These are phyloP conservation scores for Phytophthora tentaculata DNA, from an alignment of 352 stramenopile genomes.

Conservation along the genomic window DNA sequence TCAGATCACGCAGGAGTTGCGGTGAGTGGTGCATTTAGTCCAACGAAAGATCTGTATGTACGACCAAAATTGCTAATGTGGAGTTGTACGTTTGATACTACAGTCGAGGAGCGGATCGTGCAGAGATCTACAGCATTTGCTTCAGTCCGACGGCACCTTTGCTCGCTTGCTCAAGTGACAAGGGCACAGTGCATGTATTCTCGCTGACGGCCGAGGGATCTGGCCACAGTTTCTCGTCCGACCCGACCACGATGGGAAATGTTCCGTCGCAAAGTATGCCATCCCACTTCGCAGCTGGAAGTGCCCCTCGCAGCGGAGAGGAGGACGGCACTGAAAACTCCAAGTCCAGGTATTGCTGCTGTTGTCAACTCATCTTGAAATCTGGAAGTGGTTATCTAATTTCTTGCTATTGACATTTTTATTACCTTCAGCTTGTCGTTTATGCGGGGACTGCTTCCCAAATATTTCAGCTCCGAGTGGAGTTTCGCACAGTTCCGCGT, in stretches of 20 bases:
- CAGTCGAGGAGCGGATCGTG: constrained; percentile 95
- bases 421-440: constrained; percentile 78
- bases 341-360: constrained; percentile 73
- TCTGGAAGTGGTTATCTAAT: not conserved
- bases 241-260: constrained; percentile 62
- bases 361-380: not conserved
- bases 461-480: constrained; percentile 95
- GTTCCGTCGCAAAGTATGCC: constrained; percentile 48
- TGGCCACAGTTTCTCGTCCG: constrained; percentile 60
- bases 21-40: constrained; percentile 38
- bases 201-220: constrained; percentile 78
- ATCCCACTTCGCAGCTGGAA: constrained; percentile 52
- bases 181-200: constrained; percentile 98
- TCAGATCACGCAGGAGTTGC: constrained; percentile 88
- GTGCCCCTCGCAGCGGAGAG: constrained; percentile 55
- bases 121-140: constrained; percentile 97
- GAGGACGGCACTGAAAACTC: constrained; percentile 89
- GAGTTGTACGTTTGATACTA: not conserved
- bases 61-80: constrained; percentile 11
- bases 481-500: constrained; percentile 95
- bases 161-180: constrained; percentile 96
- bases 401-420: not conserved
- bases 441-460: constrained; percentile 90
- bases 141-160: constrained; percentile 95
- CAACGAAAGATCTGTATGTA: not conserved